Percentiles rank a stretch among this genome's conserved stretches.
Conservation (phyloP, 1,139 yeast genomes). For the Fermentozyma sake region DNA sequence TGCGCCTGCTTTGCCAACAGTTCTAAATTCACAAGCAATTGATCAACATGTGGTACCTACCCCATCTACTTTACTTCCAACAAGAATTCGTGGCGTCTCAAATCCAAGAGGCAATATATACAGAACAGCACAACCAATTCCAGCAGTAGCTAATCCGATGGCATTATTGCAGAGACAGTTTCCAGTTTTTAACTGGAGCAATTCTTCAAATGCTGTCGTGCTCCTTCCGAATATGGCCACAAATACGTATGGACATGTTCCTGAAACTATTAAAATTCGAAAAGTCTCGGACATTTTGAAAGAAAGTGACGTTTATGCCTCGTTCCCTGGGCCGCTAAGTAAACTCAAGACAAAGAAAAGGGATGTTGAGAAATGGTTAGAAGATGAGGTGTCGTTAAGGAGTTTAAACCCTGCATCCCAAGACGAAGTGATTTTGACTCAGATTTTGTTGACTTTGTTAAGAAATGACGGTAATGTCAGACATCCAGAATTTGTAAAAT, state of each 20-base stretch:
- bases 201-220: constrained; percentile 26
- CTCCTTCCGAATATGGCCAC: constrained; percentile 24
- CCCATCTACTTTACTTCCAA: constrained; percentile 5
- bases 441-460: constrained; percentile 24
- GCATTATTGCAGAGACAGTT: constrained; percentile 55
- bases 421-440: constrained; percentile 28
- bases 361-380: constrained; percentile 63
- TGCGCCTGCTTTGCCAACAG: constrained; percentile 33
- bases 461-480: constrained; percentile 28
- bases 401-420: constrained; percentile 1
- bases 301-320: constrained; percentile 15
- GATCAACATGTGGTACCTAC: constrained; percentile 4
- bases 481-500: constrained; percentile 21
- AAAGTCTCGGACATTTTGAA: constrained; percentile 15
- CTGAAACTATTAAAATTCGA: constrained; percentile 13
- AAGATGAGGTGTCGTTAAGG: constrained; percentile 14
- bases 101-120: constrained; percentile 25
- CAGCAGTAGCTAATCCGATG: constrained; percentile 30
- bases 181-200: constrained; percentile 75
- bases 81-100: constrained; percentile 26
- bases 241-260: constrained; percentile 5
- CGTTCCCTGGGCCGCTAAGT: constrained; percentile 63
- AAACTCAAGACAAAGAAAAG: constrained; percentile 55
- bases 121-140: constrained; percentile 16
- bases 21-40: constrained; percentile 6